These are phyloP conservation scores for Juglanconis juglandina DNA, from an alignment of 2,329 filamentous ascomycete species.

Conservation along the genomic window DNA sequence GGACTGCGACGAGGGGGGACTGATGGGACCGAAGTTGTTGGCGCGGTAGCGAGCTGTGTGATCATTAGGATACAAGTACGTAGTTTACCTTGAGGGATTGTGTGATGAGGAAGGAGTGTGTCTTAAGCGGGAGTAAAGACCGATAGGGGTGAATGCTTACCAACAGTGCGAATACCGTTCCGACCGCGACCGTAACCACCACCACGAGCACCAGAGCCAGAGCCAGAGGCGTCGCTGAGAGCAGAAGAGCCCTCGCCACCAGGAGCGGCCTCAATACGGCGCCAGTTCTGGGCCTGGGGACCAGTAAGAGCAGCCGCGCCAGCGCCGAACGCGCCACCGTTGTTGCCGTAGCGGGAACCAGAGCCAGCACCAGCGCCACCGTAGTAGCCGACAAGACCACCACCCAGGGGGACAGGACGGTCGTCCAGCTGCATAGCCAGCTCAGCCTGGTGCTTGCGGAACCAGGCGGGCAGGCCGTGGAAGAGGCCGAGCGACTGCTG, in stretches of 20 bases:
- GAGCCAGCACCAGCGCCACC: background rate
- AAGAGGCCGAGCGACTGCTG: conserved; percentile 70
- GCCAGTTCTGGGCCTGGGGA: conserved; percentile 1
- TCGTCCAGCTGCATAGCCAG: conserved; percentile 21
- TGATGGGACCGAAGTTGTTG: conserved; percentile 12
- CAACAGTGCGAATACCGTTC: background rate
- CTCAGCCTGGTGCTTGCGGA: conserved; percentile 52
- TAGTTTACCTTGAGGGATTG: no score
- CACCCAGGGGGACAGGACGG: background rate
- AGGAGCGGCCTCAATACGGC: background rate
- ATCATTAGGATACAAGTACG: background rate
- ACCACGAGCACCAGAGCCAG: background rate
- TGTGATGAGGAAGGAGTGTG: no score
- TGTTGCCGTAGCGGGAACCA: background rate
- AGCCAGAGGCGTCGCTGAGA: background rate
- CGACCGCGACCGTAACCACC: background rate
- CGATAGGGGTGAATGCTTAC: background rate
- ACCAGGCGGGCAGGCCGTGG: conserved; percentile 60
- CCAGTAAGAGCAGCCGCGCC: background rate
- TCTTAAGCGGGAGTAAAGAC: background rate
- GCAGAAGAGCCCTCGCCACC: background rate
- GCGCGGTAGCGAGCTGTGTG: conserved; percentile 3
- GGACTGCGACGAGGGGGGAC: conserved; percentile 1
- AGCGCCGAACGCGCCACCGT: background rate
- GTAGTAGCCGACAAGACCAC: background rate